These are phyloP conservation scores for Carnegiea gigantea DNA, from an alignment of 179 eudicot species.

Conservation along the genomic window DNA sequence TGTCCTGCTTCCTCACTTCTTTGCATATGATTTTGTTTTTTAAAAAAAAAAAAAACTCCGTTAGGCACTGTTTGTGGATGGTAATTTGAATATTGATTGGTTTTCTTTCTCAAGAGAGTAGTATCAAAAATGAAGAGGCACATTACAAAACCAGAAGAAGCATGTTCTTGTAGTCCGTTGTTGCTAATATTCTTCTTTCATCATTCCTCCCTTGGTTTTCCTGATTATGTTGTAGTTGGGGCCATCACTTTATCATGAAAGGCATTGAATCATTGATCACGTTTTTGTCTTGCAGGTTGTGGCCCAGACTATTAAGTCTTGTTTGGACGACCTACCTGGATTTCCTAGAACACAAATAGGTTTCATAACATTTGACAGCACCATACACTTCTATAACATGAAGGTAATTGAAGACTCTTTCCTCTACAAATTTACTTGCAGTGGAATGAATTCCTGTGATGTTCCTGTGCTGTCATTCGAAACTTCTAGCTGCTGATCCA, in stretches of 20 bases:
- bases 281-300: constrained; percentile 57
- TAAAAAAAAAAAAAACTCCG: neutral
- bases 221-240: no score
- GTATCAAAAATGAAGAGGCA: no score
- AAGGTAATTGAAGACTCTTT: constrained; percentile 55
- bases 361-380: constrained; percentile 95
- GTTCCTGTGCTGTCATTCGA: neutral
- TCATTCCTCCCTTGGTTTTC: no score
- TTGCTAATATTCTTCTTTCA: no score
- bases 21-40: neutral
- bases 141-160: no score
- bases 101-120: neutral
- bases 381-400: constrained; percentile 91
- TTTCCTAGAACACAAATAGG: constrained; percentile 93
- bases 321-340: constrained; percentile 86
- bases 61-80: neutral
- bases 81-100: constrained; percentile 1
- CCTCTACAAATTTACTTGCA: constrained; percentile 1
- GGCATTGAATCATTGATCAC: constrained; percentile 11
- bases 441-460: neutral
- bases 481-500: constrained; percentile 23
- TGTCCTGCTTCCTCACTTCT: neutral
- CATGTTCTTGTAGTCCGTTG: no score
- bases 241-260: neutral
- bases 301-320: constrained; percentile 89